Evolutionary conservation across 768 basidiomycete genomes (phyloP).

Genomic region (Naematelia aurantialba): DNA sequence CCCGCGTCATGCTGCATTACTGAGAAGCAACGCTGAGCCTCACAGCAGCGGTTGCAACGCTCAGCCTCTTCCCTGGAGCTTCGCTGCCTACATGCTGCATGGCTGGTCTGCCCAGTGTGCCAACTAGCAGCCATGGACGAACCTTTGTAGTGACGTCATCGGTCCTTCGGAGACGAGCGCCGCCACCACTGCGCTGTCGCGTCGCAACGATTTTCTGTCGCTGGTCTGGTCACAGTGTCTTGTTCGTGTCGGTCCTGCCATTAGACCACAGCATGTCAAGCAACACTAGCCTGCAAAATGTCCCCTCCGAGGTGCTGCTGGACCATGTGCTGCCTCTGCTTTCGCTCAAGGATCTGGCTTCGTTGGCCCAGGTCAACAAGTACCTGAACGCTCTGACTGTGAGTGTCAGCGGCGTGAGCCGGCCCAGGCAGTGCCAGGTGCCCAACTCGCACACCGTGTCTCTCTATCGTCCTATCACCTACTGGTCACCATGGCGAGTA

Average conservation of each 20-base stretch:
- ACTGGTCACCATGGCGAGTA: background rate
- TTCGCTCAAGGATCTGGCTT: conserved; percentile 58
- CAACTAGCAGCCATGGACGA: too few species aligned
- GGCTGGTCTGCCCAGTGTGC: too few species aligned
- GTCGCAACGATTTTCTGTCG: background rate
- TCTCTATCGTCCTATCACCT: too few species aligned
- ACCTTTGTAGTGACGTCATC: background rate
- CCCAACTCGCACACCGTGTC: too few species aligned
- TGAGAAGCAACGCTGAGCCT: too few species aligned
- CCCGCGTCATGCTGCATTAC: too few species aligned
- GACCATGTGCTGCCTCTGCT: conserved; percentile 61
- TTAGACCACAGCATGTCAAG: background rate
- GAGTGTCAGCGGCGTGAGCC: conserved; percentile 10
- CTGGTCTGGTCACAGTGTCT: background rate
- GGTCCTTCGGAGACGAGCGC: background rate
- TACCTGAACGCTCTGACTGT: conserved; percentile 56
- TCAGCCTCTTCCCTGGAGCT: too few species aligned
- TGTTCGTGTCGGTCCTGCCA: background rate
- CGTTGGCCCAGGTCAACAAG: conserved; percentile 62
- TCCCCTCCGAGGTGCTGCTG: conserved; percentile 73
- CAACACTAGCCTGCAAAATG: conserved; percentile 37
- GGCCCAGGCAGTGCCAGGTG: too few species aligned
- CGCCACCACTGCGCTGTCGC: background rate
- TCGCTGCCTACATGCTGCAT: too few species aligned
- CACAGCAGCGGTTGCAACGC: too few species aligned